Evolutionary conservation across 2,329 filamentous ascomycete genomes (phyloP).

Genomic region (Chrysosporium queenslandicum): DNA sequence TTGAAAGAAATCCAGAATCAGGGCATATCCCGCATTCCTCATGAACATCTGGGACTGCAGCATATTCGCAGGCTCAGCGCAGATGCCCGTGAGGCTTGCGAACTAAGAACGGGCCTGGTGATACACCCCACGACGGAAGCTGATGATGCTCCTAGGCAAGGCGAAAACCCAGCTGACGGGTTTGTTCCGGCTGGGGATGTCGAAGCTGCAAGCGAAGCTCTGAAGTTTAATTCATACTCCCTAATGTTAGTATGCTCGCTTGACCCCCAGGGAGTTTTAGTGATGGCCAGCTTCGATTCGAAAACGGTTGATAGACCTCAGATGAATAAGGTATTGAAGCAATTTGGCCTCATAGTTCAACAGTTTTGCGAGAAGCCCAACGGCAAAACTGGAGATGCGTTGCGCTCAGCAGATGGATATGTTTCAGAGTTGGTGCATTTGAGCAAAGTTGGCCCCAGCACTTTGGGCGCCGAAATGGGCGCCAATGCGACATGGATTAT

Average conservation of each 20-base stretch:
- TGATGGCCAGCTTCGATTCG: constrained; percentile 56
- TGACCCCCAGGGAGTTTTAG: constrained; percentile 46
- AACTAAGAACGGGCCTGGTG: constrained; percentile 24
- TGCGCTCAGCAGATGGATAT: constrained; percentile 2
- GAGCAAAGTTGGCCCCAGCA: constrained; percentile 3
- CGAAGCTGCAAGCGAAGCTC: constrained; percentile 51
- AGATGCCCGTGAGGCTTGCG: constrained; percentile 33
- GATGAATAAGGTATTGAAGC: constrained; percentile 44
- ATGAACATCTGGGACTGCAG: constrained; percentile 48
- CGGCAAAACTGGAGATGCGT: constrained; percentile 4
- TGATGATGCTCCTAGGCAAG: constrained; percentile 1
- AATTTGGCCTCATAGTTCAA: constrained; percentile 40
- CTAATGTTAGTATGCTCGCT: constrained; percentile 55
- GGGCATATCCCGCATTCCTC: constrained; percentile 44
- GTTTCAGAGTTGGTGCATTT: constrained; percentile 4
- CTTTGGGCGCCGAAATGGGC: not conserved
- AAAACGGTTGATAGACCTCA: constrained; percentile 41
- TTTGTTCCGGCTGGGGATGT: constrained; percentile 48
- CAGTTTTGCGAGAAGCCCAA: constrained; percentile 3
- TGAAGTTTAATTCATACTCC: constrained; percentile 46
- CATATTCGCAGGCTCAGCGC: constrained; percentile 44
- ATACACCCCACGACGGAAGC: constrained; percentile 19
- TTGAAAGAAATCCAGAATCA: constrained; percentile 45
- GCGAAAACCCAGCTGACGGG: constrained; percentile 36
- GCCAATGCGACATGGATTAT: constrained; percentile 23